Conservation (phyloP, 2,329 filamentous ascomycete species). For the Dothistroma septosporum region DNA sequence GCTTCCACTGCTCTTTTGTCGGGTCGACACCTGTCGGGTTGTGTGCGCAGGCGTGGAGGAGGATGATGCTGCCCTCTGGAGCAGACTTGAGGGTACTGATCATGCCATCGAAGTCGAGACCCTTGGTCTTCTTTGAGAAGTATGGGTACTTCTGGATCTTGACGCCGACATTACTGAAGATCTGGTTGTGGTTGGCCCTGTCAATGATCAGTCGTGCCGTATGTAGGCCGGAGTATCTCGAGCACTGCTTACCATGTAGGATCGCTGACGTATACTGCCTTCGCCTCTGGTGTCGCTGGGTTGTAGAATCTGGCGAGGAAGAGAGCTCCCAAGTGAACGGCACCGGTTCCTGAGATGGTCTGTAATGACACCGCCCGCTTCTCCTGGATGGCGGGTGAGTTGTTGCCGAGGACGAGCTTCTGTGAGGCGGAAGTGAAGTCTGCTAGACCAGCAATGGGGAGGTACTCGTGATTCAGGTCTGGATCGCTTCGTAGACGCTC, state of each 20-base stretch:
- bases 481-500: slow-evolving; percentile 84
- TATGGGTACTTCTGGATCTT: slow-evolving; percentile 83
- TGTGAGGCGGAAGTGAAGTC: slow-evolving; percentile 86
- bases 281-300: slow-evolving; percentile 55
- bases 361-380: slow-evolving; percentile 79
- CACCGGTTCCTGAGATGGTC: slow-evolving; percentile 95
- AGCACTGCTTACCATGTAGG: slow-evolving; percentile 71
- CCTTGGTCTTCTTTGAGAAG: slow-evolving; percentile 83
- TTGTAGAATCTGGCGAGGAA: slow-evolving; percentile 92
- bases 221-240: no score
- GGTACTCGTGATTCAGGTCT: slow-evolving; percentile 94
- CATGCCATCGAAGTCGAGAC: slow-evolving; percentile 90
- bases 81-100: slow-evolving; percentile 65
- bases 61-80: slow-evolving; percentile 74
- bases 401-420: slow-evolving; percentile 76
- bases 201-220: background rate
- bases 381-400: slow-evolving; percentile 77
- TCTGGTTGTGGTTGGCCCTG: slow-evolving; percentile 88
- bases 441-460: slow-evolving; percentile 84
- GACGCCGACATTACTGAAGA: slow-evolving; percentile 86
- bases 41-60: slow-evolving; percentile 93
- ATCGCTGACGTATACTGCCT: slow-evolving; percentile 80
- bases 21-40: slow-evolving; percentile 98
- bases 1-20: slow-evolving; percentile 88
- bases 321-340: slow-evolving; percentile 85